These are phyloP conservation scores for Thymus quinquecostatus DNA, from an alignment of 257 asterid genomes.

Conservation along the genomic window DNA sequence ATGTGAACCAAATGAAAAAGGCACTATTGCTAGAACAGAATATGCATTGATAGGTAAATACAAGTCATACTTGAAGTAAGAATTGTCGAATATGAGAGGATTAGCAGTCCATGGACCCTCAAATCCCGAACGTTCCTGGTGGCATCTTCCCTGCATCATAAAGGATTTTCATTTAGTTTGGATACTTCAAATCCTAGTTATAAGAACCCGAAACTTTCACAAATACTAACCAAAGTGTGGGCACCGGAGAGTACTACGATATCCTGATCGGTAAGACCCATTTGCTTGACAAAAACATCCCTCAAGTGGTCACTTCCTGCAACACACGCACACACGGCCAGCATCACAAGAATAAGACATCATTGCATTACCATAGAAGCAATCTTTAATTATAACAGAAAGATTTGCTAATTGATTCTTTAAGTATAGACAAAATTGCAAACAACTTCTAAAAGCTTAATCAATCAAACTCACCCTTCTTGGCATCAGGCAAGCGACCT, in stretches of 20 bases:
- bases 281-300: conserved; percentile 75
- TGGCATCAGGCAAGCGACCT: conserved; percentile 91
- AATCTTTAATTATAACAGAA: conserved; percentile 1
- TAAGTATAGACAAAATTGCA: neutral
- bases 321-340: conserved; percentile 3
- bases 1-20: neutral
- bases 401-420: neutral
- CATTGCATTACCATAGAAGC: neutral
- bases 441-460: neutral
- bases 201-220: neutral
- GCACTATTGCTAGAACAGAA: neutral
- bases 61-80: conserved; percentile 61
- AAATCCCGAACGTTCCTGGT: conserved; percentile 87
- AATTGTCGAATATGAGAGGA: conserved; percentile 79
- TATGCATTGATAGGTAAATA: neutral
- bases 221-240: conserved; percentile 73
- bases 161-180: neutral
- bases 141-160: conserved; percentile 73
- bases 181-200: neutral
- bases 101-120: conserved; percentile 90
- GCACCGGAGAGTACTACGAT: conserved; percentile 89
- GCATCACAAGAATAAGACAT: neutral
- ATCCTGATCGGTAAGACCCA: conserved; percentile 85
- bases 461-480: conserved; percentile 59
- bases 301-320: conserved; percentile 85